Conservation (phyloP, 257 asterid species). For the Rauvolfia tetraphylla region DNA sequence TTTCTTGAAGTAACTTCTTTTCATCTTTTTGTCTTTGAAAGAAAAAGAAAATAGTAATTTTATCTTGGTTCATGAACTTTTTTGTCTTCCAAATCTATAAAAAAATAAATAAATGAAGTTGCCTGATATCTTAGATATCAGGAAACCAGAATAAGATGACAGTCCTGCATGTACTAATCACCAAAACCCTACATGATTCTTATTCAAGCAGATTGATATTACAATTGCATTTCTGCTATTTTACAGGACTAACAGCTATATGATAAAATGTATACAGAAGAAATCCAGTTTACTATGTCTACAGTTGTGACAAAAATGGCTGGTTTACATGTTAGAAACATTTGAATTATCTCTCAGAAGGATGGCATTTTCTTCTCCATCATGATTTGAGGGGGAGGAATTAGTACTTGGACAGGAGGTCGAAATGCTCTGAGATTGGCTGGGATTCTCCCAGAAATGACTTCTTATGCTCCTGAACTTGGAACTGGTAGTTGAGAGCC, state of each 20-base stretch:
- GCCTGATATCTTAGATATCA: too few relatives aligned
- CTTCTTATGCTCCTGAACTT: slow-evolving; percentile 59
- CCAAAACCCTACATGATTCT: not conserved
- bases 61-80: too few relatives aligned
- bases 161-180: not conserved
- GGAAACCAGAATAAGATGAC: not conserved
- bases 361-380: slow-evolving; percentile 27
- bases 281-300: not conserved
- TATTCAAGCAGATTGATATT: slow-evolving; percentile 3
- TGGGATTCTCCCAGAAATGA: slow-evolving; percentile 83
- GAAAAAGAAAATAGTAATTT: too few relatives aligned
- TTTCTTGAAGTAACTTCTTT: too few relatives aligned
- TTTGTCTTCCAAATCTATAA: too few relatives aligned
- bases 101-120: too few relatives aligned
- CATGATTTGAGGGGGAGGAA: slow-evolving; percentile 46
- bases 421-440: slow-evolving; percentile 52
- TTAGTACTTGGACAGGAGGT: slow-evolving; percentile 38
- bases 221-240: slow-evolving; percentile 4
- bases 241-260: not conserved
- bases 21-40: too few relatives aligned
- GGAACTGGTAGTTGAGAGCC: slow-evolving; percentile 50
- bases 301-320: not conserved
- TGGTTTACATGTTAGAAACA: not conserved
- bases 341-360: slow-evolving; percentile 24
- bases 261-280: not conserved